phyloP scores from a whole-genome alignment of 768 basidiomycete genomes.

The Rhodocollybia butyracea region DNA sequence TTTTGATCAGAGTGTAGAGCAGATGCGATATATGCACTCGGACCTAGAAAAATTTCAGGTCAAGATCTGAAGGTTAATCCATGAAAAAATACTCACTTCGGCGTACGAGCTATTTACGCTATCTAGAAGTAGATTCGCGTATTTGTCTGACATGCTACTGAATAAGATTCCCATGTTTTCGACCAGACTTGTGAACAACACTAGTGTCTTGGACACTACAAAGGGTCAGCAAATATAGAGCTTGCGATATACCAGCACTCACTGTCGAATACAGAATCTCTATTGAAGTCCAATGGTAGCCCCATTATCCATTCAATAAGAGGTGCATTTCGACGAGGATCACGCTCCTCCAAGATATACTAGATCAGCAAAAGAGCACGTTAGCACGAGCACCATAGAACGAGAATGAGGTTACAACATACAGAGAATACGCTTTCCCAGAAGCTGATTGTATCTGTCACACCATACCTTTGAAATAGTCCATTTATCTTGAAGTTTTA shows the following conservation, averaged over 20 bases:
- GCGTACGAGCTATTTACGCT: slow-evolving; percentile 82
- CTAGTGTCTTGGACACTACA: slow-evolving; percentile 74
- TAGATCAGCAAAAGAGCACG: slow-evolving; percentile 19
- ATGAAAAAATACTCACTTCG: slow-evolving; percentile 48
- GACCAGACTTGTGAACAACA: slow-evolving; percentile 62
- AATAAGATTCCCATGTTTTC: slow-evolving; percentile 67
- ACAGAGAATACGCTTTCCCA: slow-evolving; percentile 72
- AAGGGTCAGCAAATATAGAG: slow-evolving; percentile 3
- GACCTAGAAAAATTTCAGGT: slow-evolving; percentile 42
- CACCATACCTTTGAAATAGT: too few relatives aligned
- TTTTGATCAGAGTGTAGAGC: slow-evolving; percentile 52
- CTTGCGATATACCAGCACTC: too few relatives aligned
- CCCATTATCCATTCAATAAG: slow-evolving; percentile 75
- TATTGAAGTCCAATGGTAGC: slow-evolving; percentile 76
- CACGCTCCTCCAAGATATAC: slow-evolving; percentile 61
- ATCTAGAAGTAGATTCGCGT: slow-evolving; percentile 66
- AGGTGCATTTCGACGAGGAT: slow-evolving; percentile 73
- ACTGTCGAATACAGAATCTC: slow-evolving; percentile 88
- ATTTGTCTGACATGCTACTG: slow-evolving; percentile 61
- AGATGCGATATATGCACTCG: slow-evolving; percentile 66
- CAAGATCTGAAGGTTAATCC: not conserved
- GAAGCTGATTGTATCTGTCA: slow-evolving; percentile 65
- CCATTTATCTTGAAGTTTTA: too few relatives aligned
- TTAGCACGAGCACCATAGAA: not conserved
- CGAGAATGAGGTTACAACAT: slow-evolving; percentile 15